Evolutionary conservation across 208 protist genomes (phyloP).

Genomic region (Acanthamoeba sp.): DNA sequence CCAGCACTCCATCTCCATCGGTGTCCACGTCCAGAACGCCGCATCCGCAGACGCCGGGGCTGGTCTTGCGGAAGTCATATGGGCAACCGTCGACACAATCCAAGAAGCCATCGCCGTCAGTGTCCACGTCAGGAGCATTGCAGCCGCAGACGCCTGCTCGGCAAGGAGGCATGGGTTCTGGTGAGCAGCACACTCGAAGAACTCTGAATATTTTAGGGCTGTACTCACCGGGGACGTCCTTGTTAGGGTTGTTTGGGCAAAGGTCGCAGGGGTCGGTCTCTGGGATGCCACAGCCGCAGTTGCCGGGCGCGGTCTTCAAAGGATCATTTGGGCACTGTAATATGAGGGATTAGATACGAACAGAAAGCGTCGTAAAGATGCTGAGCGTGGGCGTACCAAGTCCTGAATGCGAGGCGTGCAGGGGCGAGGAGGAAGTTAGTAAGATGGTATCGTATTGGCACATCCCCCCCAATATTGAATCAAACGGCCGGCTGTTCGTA

Average conservation of each 20-base stretch:
- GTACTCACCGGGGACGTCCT: neutral
- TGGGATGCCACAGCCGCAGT: neutral
- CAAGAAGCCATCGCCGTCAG: neutral
- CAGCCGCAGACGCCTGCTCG: constrained; percentile 44
- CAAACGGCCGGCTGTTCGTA: too few species aligned
- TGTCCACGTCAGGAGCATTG: neutral
- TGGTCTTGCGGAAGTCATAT: neutral
- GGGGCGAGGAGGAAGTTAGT: too few species aligned
- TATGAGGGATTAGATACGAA: neutral
- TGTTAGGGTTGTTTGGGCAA: neutral
- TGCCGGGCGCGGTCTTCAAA: neutral
- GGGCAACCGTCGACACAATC: neutral
- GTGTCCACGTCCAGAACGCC: neutral
- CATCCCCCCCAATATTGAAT: too few species aligned
- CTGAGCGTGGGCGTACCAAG: neutral
- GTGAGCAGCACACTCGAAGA: too few species aligned
- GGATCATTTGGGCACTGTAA: constrained; percentile 12
- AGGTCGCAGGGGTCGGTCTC: neutral
- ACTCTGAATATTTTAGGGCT: too few species aligned
- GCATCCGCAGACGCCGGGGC: neutral
- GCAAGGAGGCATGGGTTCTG: neutral
- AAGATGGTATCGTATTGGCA: too few species aligned
- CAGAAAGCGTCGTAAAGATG: neutral
- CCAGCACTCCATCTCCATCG: neutral
- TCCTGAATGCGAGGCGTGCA: too few species aligned